Base-by-base conservation (phyloP, 352 stramenopile species). In the Globisporangium middletonii region DNA sequence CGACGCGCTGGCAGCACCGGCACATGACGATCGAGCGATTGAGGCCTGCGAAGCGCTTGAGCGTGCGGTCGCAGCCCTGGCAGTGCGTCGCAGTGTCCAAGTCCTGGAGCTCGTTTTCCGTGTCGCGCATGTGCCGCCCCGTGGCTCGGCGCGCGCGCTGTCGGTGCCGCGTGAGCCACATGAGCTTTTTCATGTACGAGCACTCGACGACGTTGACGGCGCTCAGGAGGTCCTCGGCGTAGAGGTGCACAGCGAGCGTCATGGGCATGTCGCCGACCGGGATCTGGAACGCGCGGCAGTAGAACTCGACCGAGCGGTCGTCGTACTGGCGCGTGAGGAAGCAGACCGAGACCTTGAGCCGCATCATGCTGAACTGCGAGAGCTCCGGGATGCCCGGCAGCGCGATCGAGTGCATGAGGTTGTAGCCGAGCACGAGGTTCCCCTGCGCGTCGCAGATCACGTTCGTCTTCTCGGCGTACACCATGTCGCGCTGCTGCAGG, bases 181-280 rank as follows among this genome's bases (percentile, higher is more conserved):
- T 66, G 30, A 76, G 59, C 38, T 76, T 76, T 47, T 76, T 76
- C 27, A 59, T 60, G 50, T 76, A 57, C 4, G 58, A 57, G 53
- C 63, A 73, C 18, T 67, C 64, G 2, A 70, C 63, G 15, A 71
- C 62, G 33, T 63, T 56, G 3, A 58, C 26, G 0, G 50, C 42
- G 5, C 55, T 42, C 2, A 67, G 35, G 33, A 70, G 33, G 30
- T 60, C 59, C 2, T 73, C 62, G 13, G 59, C 57, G 12, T 60
- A 56, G 38, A 74, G 42, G 11, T 49, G 33, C 11, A 63, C 56
- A 13, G 58, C 63, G 33, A 74, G 19, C 6, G 46, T 28, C 27
- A 57, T 42, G 16, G 64, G 33, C 51, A 73, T 71, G n/a, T 65
- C 59, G 9, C 67, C 64, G 12, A 46, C 41, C 2, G 56, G 60